Evolutionary conservation across 2,329 filamentous ascomycete species (phyloP).

Genomic region (Incumbomyces delicatus): DNA sequence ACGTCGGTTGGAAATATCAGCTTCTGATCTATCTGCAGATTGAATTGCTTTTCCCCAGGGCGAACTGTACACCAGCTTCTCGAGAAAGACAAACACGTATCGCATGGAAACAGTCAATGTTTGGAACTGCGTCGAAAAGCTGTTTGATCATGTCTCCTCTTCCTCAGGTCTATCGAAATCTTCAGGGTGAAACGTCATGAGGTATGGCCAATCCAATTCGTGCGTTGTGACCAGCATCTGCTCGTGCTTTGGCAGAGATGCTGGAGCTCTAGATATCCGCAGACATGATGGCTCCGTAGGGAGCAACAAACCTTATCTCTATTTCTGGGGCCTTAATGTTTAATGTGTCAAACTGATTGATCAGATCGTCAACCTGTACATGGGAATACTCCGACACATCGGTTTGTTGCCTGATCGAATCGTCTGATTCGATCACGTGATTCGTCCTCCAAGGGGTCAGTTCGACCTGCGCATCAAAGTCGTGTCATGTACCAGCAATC

Average conservation of each 20-base stretch:
- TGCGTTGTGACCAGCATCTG: slow-evolving; percentile 4
- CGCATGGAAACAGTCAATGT: slow-evolving; percentile 50
- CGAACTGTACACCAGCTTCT: slow-evolving; percentile 51
- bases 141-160: slow-evolving; percentile 44
- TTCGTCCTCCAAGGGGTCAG: too few relatives aligned
- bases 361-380: too few relatives aligned
- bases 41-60: slow-evolving; percentile 49
- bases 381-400: too few relatives aligned
- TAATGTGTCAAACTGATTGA: too few relatives aligned
- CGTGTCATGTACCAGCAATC: too few relatives aligned
- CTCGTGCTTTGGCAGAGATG: slow-evolving; percentile 2
- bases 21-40: slow-evolving; percentile 49
- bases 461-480: too few relatives aligned
- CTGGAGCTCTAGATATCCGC: neutral
- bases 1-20: slow-evolving; percentile 44
- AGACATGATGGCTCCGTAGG: too few relatives aligned
- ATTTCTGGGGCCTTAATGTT: neutral
- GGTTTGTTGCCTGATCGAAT: too few relatives aligned
- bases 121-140: slow-evolving; percentile 43
- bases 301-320: too few relatives aligned
- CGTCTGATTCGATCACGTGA: too few relatives aligned
- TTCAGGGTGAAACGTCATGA: slow-evolving; percentile 33
- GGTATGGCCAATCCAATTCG: slow-evolving; percentile 18
- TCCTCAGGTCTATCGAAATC: slow-evolving; percentile 44
- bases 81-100: slow-evolving; percentile 50